Evolutionary conservation across 1,284 basidiomycete genomes (phyloP), one percentile per base, ranked within the genome.

Genomic region (Rhizoctonia solani): DNA sequence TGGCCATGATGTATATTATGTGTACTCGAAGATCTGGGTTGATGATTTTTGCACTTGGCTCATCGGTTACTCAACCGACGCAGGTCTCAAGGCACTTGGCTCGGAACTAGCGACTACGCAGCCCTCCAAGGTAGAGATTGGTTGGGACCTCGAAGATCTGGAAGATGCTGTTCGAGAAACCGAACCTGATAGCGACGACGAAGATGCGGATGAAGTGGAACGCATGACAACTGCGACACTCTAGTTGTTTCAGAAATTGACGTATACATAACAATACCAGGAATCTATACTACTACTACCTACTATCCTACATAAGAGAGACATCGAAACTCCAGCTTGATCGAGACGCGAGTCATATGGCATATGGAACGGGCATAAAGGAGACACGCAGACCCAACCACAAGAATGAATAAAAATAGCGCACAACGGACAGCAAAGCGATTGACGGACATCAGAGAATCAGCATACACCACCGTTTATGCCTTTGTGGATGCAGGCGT

Each of bases 1-100:
- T 73, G 85, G 84, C 72, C 89, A 91, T 72, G 90, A 90, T 70
- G 87, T 89, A 11, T 92, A 92, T 77, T 91, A 90, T 74, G 80
- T 91, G 25, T 92, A 91, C 75, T 87, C 84, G 75, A 90, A 90
- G 74, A 82, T 92, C 47, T 92, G 90, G 90, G 71, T 91, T 44
- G 87, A 91, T 71, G 90, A 92, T 73, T 87, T 89, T 72, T 89
- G 87, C 72, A 81, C 85, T 16, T 92, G 90, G 90, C 79, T 83
- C 41, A 50, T 68, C 41, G 44, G 39, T 42, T 42, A 69, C 65
- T 41, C 71, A 29, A 92, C 89, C 68, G 87, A 92, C 66, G 80
- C 82, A 21, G 73, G 77, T 27, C 75, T 92, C 29, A 69, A 72
- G 27, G 71, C 70, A 19, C 74, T 92, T 42, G 83, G 80, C 1